Percentiles rank a stretch among this genome's conserved stretches.
These are phyloP conservation scores for Rhodotorula babjevae DNA, from an alignment of 768 basidiomycete genomes.

Conservation along the genomic window DNA sequence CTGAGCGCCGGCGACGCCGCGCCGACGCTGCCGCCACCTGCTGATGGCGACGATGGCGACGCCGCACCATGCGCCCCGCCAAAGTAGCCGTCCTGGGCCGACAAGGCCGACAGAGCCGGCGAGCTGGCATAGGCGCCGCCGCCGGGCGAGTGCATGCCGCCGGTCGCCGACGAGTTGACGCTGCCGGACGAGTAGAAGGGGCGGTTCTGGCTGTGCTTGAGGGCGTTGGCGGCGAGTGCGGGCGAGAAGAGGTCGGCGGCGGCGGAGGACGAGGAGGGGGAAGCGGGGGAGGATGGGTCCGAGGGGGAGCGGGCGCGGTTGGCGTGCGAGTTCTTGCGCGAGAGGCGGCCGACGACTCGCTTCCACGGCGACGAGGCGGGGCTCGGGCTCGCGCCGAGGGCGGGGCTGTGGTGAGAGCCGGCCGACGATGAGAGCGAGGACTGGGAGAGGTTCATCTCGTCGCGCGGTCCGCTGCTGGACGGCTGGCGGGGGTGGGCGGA, in stretches of 20 bases:
- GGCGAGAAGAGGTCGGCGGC: conserved; percentile 23
- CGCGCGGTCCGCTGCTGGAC: background rate
- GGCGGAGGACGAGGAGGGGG: background rate
- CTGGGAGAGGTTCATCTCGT: background rate
- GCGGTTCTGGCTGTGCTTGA: background rate
- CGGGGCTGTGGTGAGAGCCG: background rate
- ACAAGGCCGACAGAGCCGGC: background rate
- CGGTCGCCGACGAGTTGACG: background rate
- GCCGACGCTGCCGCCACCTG: background rate
- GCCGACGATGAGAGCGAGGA: background rate
- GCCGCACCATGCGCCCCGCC: background rate
- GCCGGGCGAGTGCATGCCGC: background rate
- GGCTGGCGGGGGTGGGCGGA: background rate
- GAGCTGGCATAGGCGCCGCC: background rate
- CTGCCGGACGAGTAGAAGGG: background rate
- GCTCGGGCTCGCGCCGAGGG: background rate
- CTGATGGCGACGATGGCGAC: background rate
- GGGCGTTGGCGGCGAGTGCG: background rate
- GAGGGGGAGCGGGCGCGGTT: background rate
- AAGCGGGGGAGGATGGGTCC: background rate
- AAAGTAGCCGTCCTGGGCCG: conserved; percentile 11
- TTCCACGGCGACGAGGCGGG: conserved; percentile 25
- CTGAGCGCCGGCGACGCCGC: background rate
- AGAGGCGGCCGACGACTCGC: conserved; percentile 22
- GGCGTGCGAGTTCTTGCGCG: conserved; percentile 21